These are phyloP conservation scores for Hansfordia pulvinata DNA, from an alignment of 2,329 filamentous ascomycete genomes.

Conservation along the genomic window DNA sequence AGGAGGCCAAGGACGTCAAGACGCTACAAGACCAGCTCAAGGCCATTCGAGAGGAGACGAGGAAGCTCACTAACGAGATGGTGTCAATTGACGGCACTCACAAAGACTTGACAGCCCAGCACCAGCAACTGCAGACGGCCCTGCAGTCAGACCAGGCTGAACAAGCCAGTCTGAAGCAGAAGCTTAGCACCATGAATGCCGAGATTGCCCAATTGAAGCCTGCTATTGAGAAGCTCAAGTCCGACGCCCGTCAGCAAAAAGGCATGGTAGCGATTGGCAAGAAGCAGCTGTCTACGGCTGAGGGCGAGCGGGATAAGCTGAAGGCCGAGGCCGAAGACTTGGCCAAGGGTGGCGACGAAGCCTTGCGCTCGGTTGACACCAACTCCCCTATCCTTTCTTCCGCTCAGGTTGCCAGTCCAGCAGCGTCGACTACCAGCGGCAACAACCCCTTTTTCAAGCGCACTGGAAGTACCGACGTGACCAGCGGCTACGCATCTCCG, in stretches of 20 bases:
- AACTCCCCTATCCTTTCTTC: constrained; percentile 30
- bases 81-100: constrained; percentile 70
- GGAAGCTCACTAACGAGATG: constrained; percentile 72
- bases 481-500: constrained; percentile 37
- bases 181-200: constrained; percentile 68
- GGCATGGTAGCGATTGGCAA: constrained; percentile 96
- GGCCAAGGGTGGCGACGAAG: constrained; percentile 47
- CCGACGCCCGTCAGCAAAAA: constrained; percentile 87
- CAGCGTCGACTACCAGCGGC: constrained; percentile 53
- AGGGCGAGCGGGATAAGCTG: constrained; percentile 78
- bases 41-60: constrained; percentile 63
- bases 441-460: constrained; percentile 93
- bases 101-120: constrained; percentile 71
- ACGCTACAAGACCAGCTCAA: constrained; percentile 72
- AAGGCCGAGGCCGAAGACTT: constrained; percentile 65
- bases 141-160: constrained; percentile 83
- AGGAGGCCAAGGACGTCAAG: constrained; percentile 79
- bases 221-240: constrained; percentile 83
- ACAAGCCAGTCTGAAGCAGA: constrained; percentile 74
- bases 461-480: constrained; percentile 46
- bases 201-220: constrained; percentile 78
- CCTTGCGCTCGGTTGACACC: constrained; percentile 35
- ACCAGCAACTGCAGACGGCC: constrained; percentile 59
- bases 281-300: constrained; percentile 85
- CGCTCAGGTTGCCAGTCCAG: constrained; percentile 53